Evolutionary conservation across 495 filamentous ascomycete species (phyloP), one percentile per base, ranked within the genome.

Genomic region (Lindgomyces ingoldianus): DNA sequence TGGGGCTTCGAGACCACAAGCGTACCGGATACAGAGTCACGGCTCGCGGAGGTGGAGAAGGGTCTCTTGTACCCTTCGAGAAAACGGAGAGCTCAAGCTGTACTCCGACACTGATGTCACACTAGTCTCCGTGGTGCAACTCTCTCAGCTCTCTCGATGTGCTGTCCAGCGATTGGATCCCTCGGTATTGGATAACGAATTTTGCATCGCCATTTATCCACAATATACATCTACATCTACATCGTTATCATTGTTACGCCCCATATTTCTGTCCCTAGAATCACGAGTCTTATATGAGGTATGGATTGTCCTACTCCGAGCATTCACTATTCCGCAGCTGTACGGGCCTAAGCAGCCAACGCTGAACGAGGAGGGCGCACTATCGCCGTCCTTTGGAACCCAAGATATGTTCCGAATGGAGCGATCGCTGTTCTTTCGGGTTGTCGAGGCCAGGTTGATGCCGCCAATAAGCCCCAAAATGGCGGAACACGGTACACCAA

Each of bases 21-120:
- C 81, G 4, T 84, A 85, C 67, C 77, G 81, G 60, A 81, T 85
- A 60, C 81, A 83, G 54, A 81, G 80, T 57, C 76, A 81, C 10
- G 74, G 82, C 42, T 83, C 82, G 27, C 79, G 80, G 1, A 77
- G 87, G 11, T 97, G 94, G 95, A 84, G 89, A 68, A 85, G 82
- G 57, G 90, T 98, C 30, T 96, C 92, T 48, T 96, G 93, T 78
- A 96, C 92, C 41, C 79, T 99, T 18, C 89, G 95, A 64, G 94
- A 96, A 72, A 98, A 97, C 72, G 94, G 94, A 47, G 88, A 93
- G 72, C 91, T 99, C 70, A 96, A 93, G 73, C 82, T 99, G 12
- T 88, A 89, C 75, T 87, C 88, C 9, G 93, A 96, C 62, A 82
- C 87, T 49, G 91, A 96, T 62, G 85, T 89, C 44, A 85, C 85